These are phyloP conservation scores for Nothopassalora personata DNA, from an alignment of 2,329 filamentous ascomycete genomes.

Conservation along the genomic window DNA sequence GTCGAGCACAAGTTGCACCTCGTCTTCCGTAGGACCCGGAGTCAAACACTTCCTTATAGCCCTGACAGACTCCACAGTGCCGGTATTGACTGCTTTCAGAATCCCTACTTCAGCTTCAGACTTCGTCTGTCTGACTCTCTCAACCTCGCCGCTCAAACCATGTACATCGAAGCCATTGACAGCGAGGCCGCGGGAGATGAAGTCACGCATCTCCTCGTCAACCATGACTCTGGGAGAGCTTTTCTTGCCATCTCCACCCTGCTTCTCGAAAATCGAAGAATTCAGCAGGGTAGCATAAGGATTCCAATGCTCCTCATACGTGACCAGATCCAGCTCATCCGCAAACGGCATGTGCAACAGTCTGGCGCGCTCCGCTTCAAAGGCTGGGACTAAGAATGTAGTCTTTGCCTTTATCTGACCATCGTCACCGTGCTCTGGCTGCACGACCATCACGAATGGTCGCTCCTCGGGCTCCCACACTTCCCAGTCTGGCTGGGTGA, in stretches of 20 bases:
- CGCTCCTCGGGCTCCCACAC: slow-evolving; percentile 61
- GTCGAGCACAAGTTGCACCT: slow-evolving; percentile 54
- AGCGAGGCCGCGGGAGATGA: slow-evolving; percentile 54
- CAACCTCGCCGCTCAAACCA: slow-evolving; percentile 51
- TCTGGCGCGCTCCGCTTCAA: slow-evolving; percentile 56
- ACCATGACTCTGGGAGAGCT: slow-evolving; percentile 50
- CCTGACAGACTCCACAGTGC: slow-evolving; percentile 56
- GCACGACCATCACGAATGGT: slow-evolving; percentile 58
- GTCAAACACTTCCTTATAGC: slow-evolving; percentile 54
- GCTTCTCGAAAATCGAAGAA: slow-evolving; percentile 9
- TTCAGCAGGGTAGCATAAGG: slow-evolving; percentile 52
- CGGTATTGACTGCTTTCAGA: slow-evolving; percentile 58
- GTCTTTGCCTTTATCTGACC: slow-evolving; percentile 50
- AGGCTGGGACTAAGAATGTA: slow-evolving; percentile 54
- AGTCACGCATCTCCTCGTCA: slow-evolving; percentile 61
- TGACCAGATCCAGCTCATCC: slow-evolving; percentile 49
- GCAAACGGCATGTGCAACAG: slow-evolving; percentile 55
- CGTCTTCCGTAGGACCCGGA: slow-evolving; percentile 52
- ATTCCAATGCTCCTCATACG: slow-evolving; percentile 62
- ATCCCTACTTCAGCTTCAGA: slow-evolving; percentile 52
- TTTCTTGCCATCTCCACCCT: slow-evolving; percentile 5
- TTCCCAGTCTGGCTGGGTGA: slow-evolving; percentile 49
- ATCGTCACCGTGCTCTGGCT: slow-evolving; percentile 37
- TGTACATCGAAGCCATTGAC: slow-evolving; percentile 52
- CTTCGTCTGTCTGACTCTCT: slow-evolving; percentile 56